phyloP scores from a whole-genome alignment of 2,329 filamentous ascomycete genomes.

The Zymoseptoria passerinii region DNA sequence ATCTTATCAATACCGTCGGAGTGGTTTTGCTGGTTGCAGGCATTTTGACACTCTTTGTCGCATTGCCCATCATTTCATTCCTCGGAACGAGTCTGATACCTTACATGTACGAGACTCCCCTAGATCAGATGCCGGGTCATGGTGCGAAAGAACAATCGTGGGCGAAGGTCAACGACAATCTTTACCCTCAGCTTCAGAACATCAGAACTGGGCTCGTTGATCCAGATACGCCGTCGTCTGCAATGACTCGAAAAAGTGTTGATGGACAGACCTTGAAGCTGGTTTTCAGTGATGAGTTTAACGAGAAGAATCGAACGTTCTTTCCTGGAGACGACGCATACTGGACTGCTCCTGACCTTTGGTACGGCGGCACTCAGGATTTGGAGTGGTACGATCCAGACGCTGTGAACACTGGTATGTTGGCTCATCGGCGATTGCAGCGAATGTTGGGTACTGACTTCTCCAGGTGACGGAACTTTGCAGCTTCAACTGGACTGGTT shows the following conservation, averaged over 20 bases:
- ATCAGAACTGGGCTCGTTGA: constrained; percentile 44
- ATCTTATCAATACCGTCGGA: constrained; percentile 37
- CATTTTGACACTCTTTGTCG: constrained; percentile 43
- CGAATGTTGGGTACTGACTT: constrained; percentile 2
- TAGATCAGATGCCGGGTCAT: constrained; percentile 32
- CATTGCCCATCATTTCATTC: constrained; percentile 43
- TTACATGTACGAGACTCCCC: constrained; percentile 33
- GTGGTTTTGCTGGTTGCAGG: constrained; percentile 40
- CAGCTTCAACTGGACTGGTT: constrained; percentile 59
- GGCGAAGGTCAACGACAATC: constrained; percentile 42
- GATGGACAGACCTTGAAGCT: constrained; percentile 40
- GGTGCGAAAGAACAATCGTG: constrained; percentile 29
- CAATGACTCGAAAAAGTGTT: constrained; percentile 38
- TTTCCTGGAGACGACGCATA: constrained; percentile 51
- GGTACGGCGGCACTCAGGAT: constrained; percentile 47
- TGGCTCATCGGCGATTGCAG: not conserved
- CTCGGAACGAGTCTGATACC: constrained; percentile 34
- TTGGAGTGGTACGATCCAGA: constrained; percentile 47
- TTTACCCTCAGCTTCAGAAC: constrained; percentile 42
- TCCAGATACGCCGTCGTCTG: constrained; percentile 42
- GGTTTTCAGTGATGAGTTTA: constrained; percentile 52
- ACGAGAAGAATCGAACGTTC: constrained; percentile 45
- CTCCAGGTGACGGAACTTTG: constrained; percentile 24
- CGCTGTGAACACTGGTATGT: constrained; percentile 40
- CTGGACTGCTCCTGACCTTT: constrained; percentile 45